Evolutionary conservation across 176 grass and related monocot genomes (phyloP).

Genomic region (Dactylis glomerata): DNA sequence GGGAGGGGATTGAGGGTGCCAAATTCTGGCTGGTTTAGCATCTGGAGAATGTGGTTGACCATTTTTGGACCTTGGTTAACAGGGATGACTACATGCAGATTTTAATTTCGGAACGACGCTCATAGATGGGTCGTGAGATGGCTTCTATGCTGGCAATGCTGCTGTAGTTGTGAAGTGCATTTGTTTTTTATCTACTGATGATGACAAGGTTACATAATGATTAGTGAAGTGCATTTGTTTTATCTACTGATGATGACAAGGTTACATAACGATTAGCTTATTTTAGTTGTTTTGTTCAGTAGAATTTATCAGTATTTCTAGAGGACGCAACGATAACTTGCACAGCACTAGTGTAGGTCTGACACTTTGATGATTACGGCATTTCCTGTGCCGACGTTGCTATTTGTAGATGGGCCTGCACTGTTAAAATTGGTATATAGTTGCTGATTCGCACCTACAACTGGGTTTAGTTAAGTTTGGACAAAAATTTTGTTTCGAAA

Average conservation of each 20-base stretch:
- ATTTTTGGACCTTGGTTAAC: not conserved
- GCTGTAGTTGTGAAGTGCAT: not conserved
- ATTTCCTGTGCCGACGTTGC: constrained; percentile 11
- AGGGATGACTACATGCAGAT: not conserved
- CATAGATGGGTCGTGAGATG: not conserved
- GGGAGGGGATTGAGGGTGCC: not conserved
- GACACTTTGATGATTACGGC: not conserved
- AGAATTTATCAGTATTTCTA: not conserved
- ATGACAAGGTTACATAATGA: not conserved
- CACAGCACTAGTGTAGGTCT: not conserved
- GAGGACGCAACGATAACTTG: not conserved
- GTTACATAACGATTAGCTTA: not conserved
- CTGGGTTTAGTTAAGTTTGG: not conserved
- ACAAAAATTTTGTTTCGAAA: not conserved
- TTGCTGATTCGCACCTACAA: not conserved
- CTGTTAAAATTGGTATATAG: not conserved
- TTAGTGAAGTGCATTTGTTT: not conserved
- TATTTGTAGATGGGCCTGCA: not conserved
- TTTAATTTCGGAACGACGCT: not conserved
- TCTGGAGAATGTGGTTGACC: not conserved
- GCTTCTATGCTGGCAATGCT: not conserved
- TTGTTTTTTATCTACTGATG: not conserved
- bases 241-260: not conserved
- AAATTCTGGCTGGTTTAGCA: not conserved
- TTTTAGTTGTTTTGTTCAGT: not conserved